Conservation (phyloP, 768 basidiomycete species). For the Pisolithus orientalis region DNA sequence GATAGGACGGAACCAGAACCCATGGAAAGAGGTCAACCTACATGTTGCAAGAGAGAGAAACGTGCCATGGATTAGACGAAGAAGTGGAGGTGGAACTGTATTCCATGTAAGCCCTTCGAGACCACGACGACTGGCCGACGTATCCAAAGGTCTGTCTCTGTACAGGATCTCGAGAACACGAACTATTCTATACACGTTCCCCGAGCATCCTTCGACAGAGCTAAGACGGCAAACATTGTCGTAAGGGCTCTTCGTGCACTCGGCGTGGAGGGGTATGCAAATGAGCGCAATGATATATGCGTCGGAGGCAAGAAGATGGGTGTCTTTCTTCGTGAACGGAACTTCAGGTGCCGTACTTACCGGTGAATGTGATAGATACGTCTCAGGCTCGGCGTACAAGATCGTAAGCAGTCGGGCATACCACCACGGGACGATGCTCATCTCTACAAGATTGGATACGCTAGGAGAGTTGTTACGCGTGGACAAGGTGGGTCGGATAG, state of each 20-base stretch:
- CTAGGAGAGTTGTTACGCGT: constrained; percentile 68
- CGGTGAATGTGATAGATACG: constrained; percentile 39
- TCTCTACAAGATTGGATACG: constrained; percentile 67
- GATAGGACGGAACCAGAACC: constrained; percentile 95
- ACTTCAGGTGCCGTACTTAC: not conserved
- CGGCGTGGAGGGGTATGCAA: constrained; percentile 72
- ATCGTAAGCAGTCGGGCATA: constrained; percentile 87
- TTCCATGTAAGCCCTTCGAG: constrained; percentile 70
- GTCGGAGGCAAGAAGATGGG: constrained; percentile 86
- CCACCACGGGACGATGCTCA: constrained; percentile 98
- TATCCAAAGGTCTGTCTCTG: not conserved
- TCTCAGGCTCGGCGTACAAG: constrained; percentile 98
- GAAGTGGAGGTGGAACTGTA: constrained; percentile 93
- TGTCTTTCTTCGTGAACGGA: constrained; percentile 13
- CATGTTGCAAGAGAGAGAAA: constrained; percentile 40
- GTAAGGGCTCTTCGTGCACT: constrained; percentile 69
- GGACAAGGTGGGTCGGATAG: constrained; percentile 45
- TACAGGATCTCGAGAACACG: constrained; percentile 91
- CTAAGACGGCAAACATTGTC: constrained; percentile 70
- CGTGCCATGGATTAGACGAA: constrained; percentile 75
- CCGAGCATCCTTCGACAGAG: constrained; percentile 71
- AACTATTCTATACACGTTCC: constrained; percentile 95
- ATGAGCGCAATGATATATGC: constrained; percentile 89
- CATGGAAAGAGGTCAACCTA: constrained; percentile 95
- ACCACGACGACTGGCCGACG: too few species aligned